Evolutionary conservation across 192 early-diverging fungal genomes (phyloP).

Genomic region (Rhizophlyctis rosea): DNA sequence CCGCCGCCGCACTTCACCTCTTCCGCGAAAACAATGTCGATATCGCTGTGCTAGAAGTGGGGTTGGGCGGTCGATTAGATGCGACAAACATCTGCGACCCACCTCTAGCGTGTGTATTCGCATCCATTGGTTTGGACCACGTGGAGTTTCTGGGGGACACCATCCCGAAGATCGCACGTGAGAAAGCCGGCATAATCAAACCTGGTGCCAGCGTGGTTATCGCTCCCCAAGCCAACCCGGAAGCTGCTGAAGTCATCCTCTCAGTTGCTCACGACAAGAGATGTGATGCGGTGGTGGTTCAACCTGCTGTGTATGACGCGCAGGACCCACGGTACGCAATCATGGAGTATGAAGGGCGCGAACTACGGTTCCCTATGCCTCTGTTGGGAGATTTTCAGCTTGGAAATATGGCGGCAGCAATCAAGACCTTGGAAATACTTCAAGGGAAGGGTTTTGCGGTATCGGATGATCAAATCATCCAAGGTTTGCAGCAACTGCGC

Average conservation of each 20-base stretch:
- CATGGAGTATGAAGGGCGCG: not conserved
- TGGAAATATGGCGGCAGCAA: constrained; percentile 72
- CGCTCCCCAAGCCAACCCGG: constrained; percentile 52
- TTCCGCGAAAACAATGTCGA: constrained; percentile 56
- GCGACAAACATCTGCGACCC: constrained; percentile 75
- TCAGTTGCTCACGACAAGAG: constrained; percentile 4
- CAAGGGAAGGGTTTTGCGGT: constrained; percentile 34
- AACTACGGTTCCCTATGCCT: constrained; percentile 46
- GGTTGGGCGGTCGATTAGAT: constrained; percentile 74
- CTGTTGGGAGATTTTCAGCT: constrained; percentile 78
- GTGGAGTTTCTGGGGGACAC: constrained; percentile 66
- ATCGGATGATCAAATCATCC: constrained; percentile 47
- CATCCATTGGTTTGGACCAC: constrained; percentile 74
- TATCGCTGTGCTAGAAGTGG: constrained; percentile 79
- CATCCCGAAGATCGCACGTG: constrained; percentile 63
- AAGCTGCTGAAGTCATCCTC: constrained; percentile 21
- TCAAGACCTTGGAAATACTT: constrained; percentile 58
- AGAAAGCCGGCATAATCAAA: constrained; percentile 82
- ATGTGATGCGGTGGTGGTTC: not conserved
- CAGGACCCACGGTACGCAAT: not conserved
- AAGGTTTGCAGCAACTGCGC: constrained; percentile 62
- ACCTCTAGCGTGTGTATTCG: constrained; percentile 54
- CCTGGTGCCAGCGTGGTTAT: constrained; percentile 29
- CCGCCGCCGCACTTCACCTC: constrained; percentile 40
- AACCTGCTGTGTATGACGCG: not conserved